Evolutionary conservation across 163 green algal genomes (phyloP).

Genomic region (Volvox carteri): DNA sequence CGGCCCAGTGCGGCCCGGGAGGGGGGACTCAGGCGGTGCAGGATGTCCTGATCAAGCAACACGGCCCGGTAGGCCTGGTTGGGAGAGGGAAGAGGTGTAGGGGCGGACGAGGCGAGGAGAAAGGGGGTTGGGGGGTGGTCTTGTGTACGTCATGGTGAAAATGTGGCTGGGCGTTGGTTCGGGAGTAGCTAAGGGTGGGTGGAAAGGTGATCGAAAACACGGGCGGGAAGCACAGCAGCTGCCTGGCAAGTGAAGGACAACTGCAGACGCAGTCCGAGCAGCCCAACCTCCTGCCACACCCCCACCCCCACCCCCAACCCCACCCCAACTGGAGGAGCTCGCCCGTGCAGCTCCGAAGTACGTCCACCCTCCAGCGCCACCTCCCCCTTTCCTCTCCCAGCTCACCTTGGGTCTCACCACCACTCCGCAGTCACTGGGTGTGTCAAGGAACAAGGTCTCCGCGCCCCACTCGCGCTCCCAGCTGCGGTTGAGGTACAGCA

Average conservation of each 20-base stretch:
- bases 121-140: background rate
- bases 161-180: no score
- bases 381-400: background rate
- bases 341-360: no score
- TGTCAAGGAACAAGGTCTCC: conserved; percentile 93
- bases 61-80: conserved; percentile 66
- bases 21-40: conserved; percentile 78
- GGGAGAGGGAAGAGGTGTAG: background rate
- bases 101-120: background rate
- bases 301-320: no score
- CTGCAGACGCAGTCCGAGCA: no score
- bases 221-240: no score
- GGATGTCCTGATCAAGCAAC: conserved; percentile 87
- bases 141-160: no score
- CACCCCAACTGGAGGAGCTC: no score
- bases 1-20: conserved; percentile 56
- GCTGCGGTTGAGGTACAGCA: conserved; percentile 88
- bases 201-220: no score
- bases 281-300: background rate
- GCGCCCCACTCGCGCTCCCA: conserved; percentile 85
- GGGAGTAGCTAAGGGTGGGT: no score
- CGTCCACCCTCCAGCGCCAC: background rate
- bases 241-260: no score
- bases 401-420: conserved; percentile 79
- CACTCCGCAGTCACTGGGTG: conserved; percentile 77